phyloP scores from a whole-genome alignment of 805 yeast species.

The Metschnikowia koreensis region DNA sequence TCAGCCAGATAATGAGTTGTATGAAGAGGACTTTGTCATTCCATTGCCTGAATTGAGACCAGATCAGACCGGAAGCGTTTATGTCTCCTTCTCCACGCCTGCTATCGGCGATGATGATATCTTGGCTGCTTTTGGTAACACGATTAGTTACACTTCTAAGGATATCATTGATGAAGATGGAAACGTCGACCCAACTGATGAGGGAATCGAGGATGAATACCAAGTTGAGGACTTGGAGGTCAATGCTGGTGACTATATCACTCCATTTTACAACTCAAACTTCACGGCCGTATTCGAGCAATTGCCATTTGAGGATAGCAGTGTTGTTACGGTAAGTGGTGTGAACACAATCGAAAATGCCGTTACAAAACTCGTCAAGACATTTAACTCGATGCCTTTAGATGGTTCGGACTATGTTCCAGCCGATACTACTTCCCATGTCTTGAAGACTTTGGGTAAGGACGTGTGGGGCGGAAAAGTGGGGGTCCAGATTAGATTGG shows the following conservation, averaged over 20 bases:
- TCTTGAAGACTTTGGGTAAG: slow-evolving; percentile 80
- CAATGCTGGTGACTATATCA: slow-evolving; percentile 76
- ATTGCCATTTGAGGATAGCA: slow-evolving; percentile 56
- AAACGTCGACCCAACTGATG: slow-evolving; percentile 61
- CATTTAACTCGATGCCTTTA: slow-evolving; percentile 56
- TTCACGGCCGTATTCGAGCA: slow-evolving; percentile 75
- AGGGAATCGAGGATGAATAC: slow-evolving; percentile 92
- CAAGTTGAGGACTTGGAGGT: slow-evolving; percentile 79
- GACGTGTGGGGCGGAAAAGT: slow-evolving; percentile 60
- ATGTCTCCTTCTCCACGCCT: slow-evolving; percentile 71
- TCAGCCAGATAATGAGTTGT: slow-evolving; percentile 57
- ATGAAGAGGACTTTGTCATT: slow-evolving; percentile 67
- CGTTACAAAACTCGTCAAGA: slow-evolving; percentile 50
- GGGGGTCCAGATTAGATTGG: slow-evolving; percentile 49
- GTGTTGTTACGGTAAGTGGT: slow-evolving; percentile 63
- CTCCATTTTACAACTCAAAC: slow-evolving; percentile 74
- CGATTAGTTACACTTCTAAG: slow-evolving; percentile 69
- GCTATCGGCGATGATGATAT: slow-evolving; percentile 40
- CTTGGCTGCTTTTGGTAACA: slow-evolving; percentile 55
- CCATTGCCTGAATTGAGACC: slow-evolving; percentile 75
- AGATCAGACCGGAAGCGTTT: slow-evolving; percentile 67
- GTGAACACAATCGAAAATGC: slow-evolving; percentile 35
- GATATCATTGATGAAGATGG: slow-evolving; percentile 77
- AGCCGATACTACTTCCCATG: slow-evolving; percentile 59
- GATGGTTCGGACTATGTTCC: slow-evolving; percentile 71